Base-by-base conservation (phyloP, 1,284 basidiomycete species). In the Peniophora sp. region DNA sequence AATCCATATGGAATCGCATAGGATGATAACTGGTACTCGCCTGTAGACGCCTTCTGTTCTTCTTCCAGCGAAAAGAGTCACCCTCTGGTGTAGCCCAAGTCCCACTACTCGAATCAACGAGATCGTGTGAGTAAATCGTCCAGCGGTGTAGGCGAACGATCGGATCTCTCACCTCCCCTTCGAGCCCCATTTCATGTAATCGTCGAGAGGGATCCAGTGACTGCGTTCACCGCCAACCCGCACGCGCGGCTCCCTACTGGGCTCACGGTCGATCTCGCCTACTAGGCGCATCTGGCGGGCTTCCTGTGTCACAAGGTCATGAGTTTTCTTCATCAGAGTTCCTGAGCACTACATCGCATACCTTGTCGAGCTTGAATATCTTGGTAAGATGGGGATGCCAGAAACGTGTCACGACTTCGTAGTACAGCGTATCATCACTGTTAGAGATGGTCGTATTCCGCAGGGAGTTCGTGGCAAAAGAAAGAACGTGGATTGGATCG, bases 371-470 rank as follows among this genome's bases (percentile, higher is more conserved):
- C 54, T 70, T 71, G 52, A 74, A 73, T 49, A 78, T 71, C 60
- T 75, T 77, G 46, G 76, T 78, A 47, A 75, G 57, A 54, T 73
- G 64, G 9, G 78, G 73, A 59, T 79, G 75, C 78, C 77, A 79
- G 62, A 68, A 78, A 22, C 76, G 73, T 17, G 76, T 79, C 48
- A 78, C 74, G 53, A 79, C 64, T 62, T 79, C 78, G 54, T 72
- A 79, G 64, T 74, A 74, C 37, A 73, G 59, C 45, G 66, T 64
- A 58, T 79, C 71, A 56, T 74, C 63, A 39, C 63, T 61, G 3
- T 69, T 60, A 9, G 78, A 60, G 50, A 76, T 62, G 2, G 77
- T 75, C 1, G 74, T 78, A 54, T 79, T 79, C 49, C 73, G 68
- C 37, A 78, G 59, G 50, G 72, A 76, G 66, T 77, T 78, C 48